Evolutionary conservation across 192 early-diverging fungal species (phyloP).

Genomic region (Coemansia sp.): DNA sequence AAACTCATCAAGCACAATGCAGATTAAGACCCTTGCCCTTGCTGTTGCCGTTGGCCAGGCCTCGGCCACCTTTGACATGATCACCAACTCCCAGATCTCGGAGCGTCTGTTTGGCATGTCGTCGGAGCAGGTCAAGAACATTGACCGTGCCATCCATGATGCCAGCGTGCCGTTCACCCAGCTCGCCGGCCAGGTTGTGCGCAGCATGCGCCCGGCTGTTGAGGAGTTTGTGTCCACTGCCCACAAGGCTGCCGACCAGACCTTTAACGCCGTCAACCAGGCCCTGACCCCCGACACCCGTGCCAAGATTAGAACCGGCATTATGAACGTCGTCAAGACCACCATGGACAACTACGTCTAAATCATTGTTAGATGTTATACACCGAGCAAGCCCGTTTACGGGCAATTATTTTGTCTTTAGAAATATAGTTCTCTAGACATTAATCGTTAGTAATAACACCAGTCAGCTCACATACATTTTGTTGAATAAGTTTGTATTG

Average conservation of each 20-base stretch:
- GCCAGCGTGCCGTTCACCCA: conserved; percentile 47
- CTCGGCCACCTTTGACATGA: conserved; percentile 44
- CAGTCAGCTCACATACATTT: not conserved
- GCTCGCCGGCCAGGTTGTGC: conserved; percentile 50
- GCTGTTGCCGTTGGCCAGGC: conserved; percentile 50
- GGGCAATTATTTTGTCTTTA: conserved; percentile 1
- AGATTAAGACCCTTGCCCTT: conserved; percentile 50
- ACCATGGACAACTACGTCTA: conserved; percentile 53
- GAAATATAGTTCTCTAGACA: conserved; percentile 1
- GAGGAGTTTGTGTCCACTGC: conserved; percentile 31
- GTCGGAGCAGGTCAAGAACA: conserved; percentile 51
- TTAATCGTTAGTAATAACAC: conserved; percentile 1
- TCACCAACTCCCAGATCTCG: conserved; percentile 52
- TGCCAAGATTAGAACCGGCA: conserved; percentile 53
- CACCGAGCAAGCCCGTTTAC: not conserved
- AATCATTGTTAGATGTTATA: not conserved
- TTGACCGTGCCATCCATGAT: conserved; percentile 51
- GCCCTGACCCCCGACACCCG: conserved; percentile 51
- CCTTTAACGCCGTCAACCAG: conserved; percentile 43
- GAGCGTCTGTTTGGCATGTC: conserved; percentile 51
- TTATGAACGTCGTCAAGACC: conserved; percentile 56
- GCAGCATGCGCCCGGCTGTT: conserved; percentile 50
- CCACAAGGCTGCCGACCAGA: conserved; percentile 45
- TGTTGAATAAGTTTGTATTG: not conserved
- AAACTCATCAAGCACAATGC: conserved; percentile 22